A percentile compares a stretch with the other conserved stretches of the same genome.
phyloP scores from a whole-genome alignment of 306 rosid genomes.

The Hippophae rhamnoides region DNA sequence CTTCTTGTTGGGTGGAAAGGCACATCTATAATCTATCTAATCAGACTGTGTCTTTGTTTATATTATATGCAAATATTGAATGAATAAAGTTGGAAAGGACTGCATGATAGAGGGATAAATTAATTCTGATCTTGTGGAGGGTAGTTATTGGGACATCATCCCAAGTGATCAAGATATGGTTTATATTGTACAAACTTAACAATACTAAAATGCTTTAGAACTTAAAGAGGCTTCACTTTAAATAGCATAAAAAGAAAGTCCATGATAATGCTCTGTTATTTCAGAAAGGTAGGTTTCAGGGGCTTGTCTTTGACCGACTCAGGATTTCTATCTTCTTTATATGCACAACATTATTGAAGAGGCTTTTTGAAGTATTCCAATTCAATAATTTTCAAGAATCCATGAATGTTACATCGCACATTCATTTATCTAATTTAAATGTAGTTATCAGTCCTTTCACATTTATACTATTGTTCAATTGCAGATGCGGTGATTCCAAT shows the following conservation, averaged over 20 bases:
- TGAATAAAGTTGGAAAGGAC: background rate
- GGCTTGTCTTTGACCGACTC: background rate
- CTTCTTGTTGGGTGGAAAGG: too few species aligned
- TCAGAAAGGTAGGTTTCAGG: background rate
- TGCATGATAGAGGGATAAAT: background rate
- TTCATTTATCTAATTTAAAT: too few species aligned
- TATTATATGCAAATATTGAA: too few species aligned
- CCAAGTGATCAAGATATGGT: background rate
- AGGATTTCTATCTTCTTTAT: too few species aligned
- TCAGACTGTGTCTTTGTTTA: too few species aligned
- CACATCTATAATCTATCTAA: too few species aligned
- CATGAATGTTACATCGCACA: too few species aligned
- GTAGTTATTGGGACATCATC: background rate
- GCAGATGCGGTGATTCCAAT: conserved; percentile 97
- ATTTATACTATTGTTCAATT: conserved; percentile 11
- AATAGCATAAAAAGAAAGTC: background rate
- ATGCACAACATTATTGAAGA: too few species aligned
- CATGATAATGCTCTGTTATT: background rate
- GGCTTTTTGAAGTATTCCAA: too few species aligned
- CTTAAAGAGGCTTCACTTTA: background rate
- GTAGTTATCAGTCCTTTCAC: background rate
- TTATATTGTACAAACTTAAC: background rate
- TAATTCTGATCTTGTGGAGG: background rate
- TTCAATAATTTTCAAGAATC: too few species aligned
- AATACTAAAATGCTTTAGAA: background rate